phyloP scores from a whole-genome alignment of 805 yeast genomes.

The Lachancea lanzarotensis region DNA sequence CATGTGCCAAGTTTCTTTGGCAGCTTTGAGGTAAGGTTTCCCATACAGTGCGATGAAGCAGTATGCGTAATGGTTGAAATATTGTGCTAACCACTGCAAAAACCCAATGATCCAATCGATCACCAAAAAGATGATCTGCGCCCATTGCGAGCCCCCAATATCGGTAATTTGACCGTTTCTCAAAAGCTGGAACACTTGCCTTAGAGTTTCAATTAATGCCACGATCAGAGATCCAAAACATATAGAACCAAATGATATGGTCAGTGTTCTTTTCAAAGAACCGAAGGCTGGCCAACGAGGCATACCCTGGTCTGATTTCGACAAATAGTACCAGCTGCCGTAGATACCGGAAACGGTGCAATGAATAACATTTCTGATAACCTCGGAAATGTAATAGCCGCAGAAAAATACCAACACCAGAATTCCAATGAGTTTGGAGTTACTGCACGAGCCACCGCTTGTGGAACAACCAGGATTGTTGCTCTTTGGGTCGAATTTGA shows the following conservation, averaged over 20 bases:
- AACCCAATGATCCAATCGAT: constrained; percentile 56
- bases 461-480: constrained; percentile 46
- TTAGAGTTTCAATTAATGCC: constrained; percentile 60
- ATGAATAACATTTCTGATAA: constrained; percentile 71
- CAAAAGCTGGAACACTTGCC: constrained; percentile 46
- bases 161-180: constrained; percentile 40
- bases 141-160: constrained; percentile 46
- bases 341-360: constrained; percentile 76
- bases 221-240: constrained; percentile 78
- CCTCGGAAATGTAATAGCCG: constrained; percentile 79
- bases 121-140: constrained; percentile 46
- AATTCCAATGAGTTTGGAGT: constrained; percentile 58
- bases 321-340: constrained; percentile 88
- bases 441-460: constrained; percentile 50
- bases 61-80: constrained; percentile 87
- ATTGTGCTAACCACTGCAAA: constrained; percentile 72
- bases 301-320: constrained; percentile 67
- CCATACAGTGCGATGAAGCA: constrained; percentile 86
- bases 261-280: constrained; percentile 70
- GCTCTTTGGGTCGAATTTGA: constrained; percentile 59
- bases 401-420: constrained; percentile 72
- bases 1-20: constrained; percentile 76
- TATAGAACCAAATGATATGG: constrained; percentile 84
- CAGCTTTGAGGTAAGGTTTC: constrained; percentile 62
- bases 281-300: constrained; percentile 77